Conservation (phyloP, 169 alveolate species). For the Cryptosporidium canis region DNA sequence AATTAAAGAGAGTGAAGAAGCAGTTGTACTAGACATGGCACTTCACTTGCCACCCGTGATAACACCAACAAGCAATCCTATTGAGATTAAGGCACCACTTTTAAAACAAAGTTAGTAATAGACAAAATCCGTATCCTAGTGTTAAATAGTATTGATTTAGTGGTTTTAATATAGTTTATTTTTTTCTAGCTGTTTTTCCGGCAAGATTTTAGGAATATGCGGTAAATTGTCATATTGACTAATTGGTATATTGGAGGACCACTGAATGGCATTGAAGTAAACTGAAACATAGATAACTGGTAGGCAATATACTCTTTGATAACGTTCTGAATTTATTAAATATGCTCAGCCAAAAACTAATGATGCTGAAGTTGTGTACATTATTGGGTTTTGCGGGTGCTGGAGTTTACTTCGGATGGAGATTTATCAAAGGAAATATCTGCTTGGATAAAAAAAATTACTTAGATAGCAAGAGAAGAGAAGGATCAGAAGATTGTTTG, state of each 20-base stretch:
- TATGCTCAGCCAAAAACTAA: neutral
- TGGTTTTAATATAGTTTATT: neutral
- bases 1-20: slow-evolving; percentile 54
- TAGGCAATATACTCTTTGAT: neutral
- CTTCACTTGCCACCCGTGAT: slow-evolving; percentile 64
- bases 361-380: slow-evolving; percentile 6
- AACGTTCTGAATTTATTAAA: neutral
- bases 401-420: slow-evolving; percentile 51
- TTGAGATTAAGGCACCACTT: neutral
- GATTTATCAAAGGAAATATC: neutral
- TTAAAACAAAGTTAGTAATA: neutral
- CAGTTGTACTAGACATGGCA: slow-evolving; percentile 72
- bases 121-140: neutral
- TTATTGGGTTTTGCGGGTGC: slow-evolving; percentile 46
- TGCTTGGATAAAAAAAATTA: neutral
- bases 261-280: neutral
- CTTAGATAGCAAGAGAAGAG: neutral
- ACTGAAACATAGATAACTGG: neutral
- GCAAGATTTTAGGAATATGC: neutral
- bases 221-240: slow-evolving; percentile 6
- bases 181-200: neutral
- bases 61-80: slow-evolving; percentile 19
- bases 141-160: neutral
- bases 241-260: neutral
- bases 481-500: neutral